Base-by-base conservation (phyloP, 768 basidiomycete genomes). In the Boletus barrowsii region DNA sequence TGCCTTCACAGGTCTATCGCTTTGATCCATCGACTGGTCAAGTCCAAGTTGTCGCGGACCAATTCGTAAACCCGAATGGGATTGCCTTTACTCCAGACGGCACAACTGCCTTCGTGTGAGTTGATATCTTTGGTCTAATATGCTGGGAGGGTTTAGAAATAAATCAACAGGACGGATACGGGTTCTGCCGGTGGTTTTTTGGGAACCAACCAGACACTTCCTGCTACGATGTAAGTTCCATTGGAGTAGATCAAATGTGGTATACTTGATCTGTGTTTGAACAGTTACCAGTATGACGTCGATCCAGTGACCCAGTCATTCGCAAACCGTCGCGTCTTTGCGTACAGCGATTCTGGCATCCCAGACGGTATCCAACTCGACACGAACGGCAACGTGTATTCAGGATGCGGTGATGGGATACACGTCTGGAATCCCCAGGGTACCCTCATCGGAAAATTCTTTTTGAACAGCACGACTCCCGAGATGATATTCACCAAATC, bases 1-100 rank as follows among this genome's bases (percentile, higher is more conserved):
- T 90, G 47, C 89, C 87, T 4, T 84, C 79, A 43, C 88, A 91
- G 61, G 87, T 91, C 5, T 93, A 94, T 66, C 79, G 86, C 14
- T 83, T 62, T n/a, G 83, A 90, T 63, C 83, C 86, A 10, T 74
- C 75, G 8, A 86, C 83, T 1, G 79, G 87, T 7, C 69, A 78
- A 17, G 80, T 92, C 1, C 80, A 80, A 4, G 84, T 86, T 8
- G 86, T 90, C 3, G 90, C 91, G 0, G 86, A 89, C 58, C 86
- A 83, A n/a, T 86, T 92, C 63, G 77, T 79, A 54, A 79, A 79
- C 58, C 79, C 79, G 41, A 93, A 93, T 62, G 91, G 90, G 2
- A 80, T 92, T 49, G 86, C 87, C 0, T 87, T 91, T 66, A 80
- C 79, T 15, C 70, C 74, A 2, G 82, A 86, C 58, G 87, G 88